A percentile compares a stretch with the other conserved stretches of the same genome.
Conservation (phyloP, 2,329 filamentous ascomycete species). For the Xylariaceae sp. region DNA sequence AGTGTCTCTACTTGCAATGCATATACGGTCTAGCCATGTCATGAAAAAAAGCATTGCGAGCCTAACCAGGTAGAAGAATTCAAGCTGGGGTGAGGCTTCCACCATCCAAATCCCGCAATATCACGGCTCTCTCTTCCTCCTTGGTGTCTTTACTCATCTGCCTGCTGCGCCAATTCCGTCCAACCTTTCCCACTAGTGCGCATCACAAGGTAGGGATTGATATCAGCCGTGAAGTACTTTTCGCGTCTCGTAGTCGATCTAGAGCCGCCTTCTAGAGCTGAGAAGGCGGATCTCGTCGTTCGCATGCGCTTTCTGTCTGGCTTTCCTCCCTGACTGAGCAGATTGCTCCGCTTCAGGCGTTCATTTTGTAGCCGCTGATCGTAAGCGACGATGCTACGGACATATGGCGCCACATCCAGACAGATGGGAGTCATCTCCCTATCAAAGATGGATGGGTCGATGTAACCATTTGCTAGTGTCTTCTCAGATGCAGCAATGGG, state of each 20-base stretch:
- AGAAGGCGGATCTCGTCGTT: slow-evolving; percentile 68
- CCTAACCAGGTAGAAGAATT: not conserved
- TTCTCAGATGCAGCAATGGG: slow-evolving; percentile 51
- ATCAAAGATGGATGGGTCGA: slow-evolving; percentile 72
- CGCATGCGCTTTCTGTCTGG: slow-evolving; percentile 53
- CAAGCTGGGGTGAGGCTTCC: not conserved
- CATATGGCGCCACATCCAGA: slow-evolving; percentile 79
- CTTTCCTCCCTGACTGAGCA: slow-evolving; percentile 54
- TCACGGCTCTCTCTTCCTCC: slow-evolving; percentile 3
- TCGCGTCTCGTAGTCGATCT: slow-evolving; percentile 63
- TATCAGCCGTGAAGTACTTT: slow-evolving; percentile 60
- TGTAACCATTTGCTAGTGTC: slow-evolving; percentile 35
- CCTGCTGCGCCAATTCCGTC: slow-evolving; percentile 25
- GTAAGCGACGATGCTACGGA: slow-evolving; percentile 76
- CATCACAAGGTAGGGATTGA: slow-evolving; percentile 59
- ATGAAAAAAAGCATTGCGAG: too few relatives aligned
- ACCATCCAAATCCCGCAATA: not conserved
- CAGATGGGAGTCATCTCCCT: slow-evolving; percentile 60
- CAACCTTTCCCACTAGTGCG: slow-evolving; percentile 51
- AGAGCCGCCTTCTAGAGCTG: slow-evolving; percentile 69
- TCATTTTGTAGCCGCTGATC: slow-evolving; percentile 67
- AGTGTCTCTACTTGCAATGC: too few relatives aligned
- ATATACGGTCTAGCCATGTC: too few relatives aligned
- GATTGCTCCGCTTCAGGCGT: slow-evolving; percentile 54
- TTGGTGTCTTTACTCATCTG: not conserved